These are phyloP conservation scores for Colletotrichum karsti DNA, from an alignment of 2,329 filamentous ascomycete genomes.

Conservation along the genomic window DNA sequence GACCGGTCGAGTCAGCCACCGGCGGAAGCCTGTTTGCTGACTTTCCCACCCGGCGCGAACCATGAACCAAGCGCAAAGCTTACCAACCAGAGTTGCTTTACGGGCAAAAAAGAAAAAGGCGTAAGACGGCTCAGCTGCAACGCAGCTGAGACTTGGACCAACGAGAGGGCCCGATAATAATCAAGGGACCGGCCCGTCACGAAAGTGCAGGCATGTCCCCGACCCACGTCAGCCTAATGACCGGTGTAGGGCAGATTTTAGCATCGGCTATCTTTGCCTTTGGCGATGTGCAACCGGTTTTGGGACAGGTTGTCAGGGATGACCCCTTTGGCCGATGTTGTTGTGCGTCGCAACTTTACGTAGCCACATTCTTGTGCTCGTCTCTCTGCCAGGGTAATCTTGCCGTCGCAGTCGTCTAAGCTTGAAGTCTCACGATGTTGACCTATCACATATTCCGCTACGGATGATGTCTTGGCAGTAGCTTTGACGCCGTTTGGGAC, in stretches of 20 bases:
- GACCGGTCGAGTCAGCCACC: neutral
- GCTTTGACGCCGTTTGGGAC: neutral
- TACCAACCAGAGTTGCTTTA: neutral
- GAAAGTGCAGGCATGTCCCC: neutral
- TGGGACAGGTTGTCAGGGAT: neutral
- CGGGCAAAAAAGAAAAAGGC: neutral
- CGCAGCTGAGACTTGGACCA: conserved; percentile 6
- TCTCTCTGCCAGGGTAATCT: neutral
- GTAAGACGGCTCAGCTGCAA: conserved; percentile 15
- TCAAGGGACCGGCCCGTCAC: neutral
- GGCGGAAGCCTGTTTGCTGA: neutral
- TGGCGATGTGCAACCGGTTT: neutral
- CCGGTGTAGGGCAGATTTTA: neutral
- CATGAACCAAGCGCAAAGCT: neutral
- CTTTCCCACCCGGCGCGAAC: neutral
- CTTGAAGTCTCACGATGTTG: neutral
- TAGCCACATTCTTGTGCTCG: neutral
- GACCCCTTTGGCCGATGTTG: neutral
- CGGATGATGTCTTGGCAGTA: neutral
- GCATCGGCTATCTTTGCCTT: conserved; percentile 7
- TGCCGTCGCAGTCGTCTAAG: neutral
- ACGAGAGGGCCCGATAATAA: neutral
- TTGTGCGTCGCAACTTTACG: neutral
- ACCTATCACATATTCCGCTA: neutral
- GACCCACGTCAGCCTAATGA: neutral